Conservation (phyloP, 805 yeast species). For the Saturnispora diversa region DNA sequence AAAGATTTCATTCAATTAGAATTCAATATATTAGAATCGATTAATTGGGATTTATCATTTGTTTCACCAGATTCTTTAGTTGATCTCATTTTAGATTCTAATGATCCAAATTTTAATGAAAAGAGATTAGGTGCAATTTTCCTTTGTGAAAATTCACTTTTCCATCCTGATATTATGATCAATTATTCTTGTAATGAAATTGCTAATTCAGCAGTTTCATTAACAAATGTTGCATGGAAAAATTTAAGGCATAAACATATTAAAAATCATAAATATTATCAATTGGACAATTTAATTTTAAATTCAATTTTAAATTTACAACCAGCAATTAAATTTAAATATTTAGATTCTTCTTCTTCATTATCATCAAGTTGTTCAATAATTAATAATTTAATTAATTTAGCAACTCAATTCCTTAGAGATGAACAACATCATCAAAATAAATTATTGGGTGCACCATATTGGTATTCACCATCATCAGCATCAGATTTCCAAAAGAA, state of each 20-base stretch:
- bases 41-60: conserved; percentile 56
- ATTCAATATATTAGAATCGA: conserved; percentile 50
- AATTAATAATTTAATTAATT: conserved; percentile 21
- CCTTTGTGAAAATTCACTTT: conserved; percentile 59
- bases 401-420: conserved; percentile 22
- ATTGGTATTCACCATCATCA: background rate
- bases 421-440: conserved; percentile 19
- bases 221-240: conserved; percentile 40
- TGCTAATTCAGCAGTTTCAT: conserved; percentile 43
- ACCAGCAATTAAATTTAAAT: conserved; percentile 23
- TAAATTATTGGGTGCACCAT: conserved; percentile 6
- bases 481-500: conserved; percentile 2
- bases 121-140: conserved; percentile 50
- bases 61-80: conserved; percentile 59
- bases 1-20: conserved; percentile 54
- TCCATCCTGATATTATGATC: conserved; percentile 51
- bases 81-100: conserved; percentile 40
- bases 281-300: conserved; percentile 24
- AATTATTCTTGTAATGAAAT: conserved; percentile 38
- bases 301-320: conserved; percentile 21
- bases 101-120: conserved; percentile 34
- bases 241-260: conserved; percentile 31
- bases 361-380: conserved; percentile 16
- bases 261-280: conserved; percentile 24
- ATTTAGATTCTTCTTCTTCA: conserved; percentile 16